phyloP scores from a whole-genome alignment of 208 protist species.

The Wallacemonas sp. region DNA sequence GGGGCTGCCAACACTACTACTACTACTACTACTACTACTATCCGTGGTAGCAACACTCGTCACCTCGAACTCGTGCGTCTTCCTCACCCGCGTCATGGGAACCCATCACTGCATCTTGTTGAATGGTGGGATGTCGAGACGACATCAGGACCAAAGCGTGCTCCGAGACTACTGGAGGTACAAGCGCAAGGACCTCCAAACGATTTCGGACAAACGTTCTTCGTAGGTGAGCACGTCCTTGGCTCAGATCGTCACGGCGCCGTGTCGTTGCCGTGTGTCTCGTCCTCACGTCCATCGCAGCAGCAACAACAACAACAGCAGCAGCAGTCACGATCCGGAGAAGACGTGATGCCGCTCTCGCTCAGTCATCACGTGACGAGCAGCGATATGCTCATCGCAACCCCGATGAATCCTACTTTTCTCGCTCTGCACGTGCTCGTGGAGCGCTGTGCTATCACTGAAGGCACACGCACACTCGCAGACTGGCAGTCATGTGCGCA shows the following conservation, averaged over 20 bases:
- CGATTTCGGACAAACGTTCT: constrained; percentile 54
- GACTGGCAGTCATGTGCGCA: neutral
- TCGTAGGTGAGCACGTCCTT: constrained; percentile 1
- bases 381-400: constrained; percentile 34
- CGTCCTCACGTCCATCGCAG: too few relatives aligned
- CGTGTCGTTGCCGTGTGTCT: too few relatives aligned
- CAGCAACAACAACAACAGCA: too few relatives aligned
- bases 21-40: too few relatives aligned
- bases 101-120: constrained; percentile 49
- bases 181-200: constrained; percentile 42
- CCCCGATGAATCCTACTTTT: constrained; percentile 66
- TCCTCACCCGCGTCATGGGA: constrained; percentile 67
- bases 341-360: constrained; percentile 6
- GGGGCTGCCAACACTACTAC: too few relatives aligned
- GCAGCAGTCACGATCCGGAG: too few relatives aligned
- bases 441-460: neutral
- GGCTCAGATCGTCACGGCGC: neutral
- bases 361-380: neutral
- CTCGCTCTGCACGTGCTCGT: constrained; percentile 46
- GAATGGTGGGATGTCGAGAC: neutral
- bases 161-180: constrained; percentile 36
- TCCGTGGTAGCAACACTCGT: neutral
- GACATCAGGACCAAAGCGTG: neutral
- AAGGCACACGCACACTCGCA: neutral
- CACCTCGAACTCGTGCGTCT: constrained; percentile 37